These are phyloP conservation scores for Colletotrichum sp. DNA, from an alignment of 2,329 filamentous ascomycete genomes.

Conservation along the genomic window DNA sequence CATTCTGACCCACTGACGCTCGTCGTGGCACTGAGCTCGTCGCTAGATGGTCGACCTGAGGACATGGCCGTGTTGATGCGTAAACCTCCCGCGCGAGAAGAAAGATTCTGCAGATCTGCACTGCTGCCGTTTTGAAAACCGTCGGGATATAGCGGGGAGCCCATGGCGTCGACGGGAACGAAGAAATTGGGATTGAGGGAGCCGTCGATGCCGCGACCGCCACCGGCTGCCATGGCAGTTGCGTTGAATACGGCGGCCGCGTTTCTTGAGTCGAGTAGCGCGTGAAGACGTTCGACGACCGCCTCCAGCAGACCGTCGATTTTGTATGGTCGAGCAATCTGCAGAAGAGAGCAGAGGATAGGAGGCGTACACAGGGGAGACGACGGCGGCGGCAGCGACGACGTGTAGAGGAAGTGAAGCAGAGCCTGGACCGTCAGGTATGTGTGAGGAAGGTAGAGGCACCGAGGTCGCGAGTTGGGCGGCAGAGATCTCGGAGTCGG, in stretches of 20 bases:
- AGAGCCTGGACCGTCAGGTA: constrained; percentile 87
- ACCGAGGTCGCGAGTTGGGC: constrained; percentile 75
- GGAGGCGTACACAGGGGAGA: constrained; percentile 90
- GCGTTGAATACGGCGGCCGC: constrained; percentile 98
- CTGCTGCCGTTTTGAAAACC: constrained; percentile 24
- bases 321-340: constrained; percentile 91
- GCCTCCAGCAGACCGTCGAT: constrained; percentile 92
- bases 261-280: constrained; percentile 88
- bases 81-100: constrained; percentile 42
- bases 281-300: constrained; percentile 88
- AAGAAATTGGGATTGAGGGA: constrained; percentile 68
- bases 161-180: constrained; percentile 51
- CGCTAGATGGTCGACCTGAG: constrained; percentile 44
- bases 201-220: constrained; percentile 81
- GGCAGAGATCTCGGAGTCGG: constrained; percentile 62
- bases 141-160: constrained; percentile 27
- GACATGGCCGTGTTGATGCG: constrained; percentile 53
- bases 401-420: constrained; percentile 93
- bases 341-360: constrained; percentile 92
- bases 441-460: constrained; percentile 92
- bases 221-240: constrained; percentile 95
- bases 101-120: constrained; percentile 33
- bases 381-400: constrained; percentile 76
- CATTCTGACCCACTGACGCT: constrained; percentile 61
- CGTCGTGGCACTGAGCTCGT: constrained; percentile 53